Evolutionary conservation across 495 filamentous ascomycete species (phyloP).

Genomic region (Penicillium fimorum): DNA sequence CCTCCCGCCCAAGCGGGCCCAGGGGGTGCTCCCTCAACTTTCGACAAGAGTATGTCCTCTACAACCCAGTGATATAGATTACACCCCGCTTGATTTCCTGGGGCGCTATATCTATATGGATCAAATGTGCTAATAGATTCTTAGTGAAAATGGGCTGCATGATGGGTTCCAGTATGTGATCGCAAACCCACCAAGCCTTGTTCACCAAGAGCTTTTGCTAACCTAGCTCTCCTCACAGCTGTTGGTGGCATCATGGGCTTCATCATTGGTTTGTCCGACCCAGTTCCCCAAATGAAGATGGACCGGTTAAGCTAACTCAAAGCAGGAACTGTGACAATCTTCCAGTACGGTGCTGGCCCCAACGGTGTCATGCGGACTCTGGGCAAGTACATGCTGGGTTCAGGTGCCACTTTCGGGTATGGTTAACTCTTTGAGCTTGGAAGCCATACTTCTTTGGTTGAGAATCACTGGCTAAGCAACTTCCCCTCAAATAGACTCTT

Average conservation of each 20-base stretch:
- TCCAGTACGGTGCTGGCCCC: conserved; percentile 87
- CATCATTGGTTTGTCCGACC: conserved; percentile 72
- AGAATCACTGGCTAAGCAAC: conserved; percentile 14
- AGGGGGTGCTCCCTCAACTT: conserved; percentile 68
- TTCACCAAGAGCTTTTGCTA: conserved; percentile 11
- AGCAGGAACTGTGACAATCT: conserved; percentile 85
- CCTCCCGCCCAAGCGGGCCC: conserved; percentile 42
- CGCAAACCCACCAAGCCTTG: conserved; percentile 3
- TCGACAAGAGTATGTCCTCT: conserved; percentile 80
- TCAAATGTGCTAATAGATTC: conserved; percentile 23
- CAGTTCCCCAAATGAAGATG: background rate
- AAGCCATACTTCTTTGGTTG: conserved; percentile 2
- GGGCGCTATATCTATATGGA: background rate
- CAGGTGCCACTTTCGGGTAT: conserved; percentile 94
- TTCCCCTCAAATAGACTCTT: conserved; percentile 67
- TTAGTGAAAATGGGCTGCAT: conserved; percentile 96
- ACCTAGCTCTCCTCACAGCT: conserved; percentile 50
- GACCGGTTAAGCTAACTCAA: conserved; percentile 8
- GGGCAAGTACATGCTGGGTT: conserved; percentile 97
- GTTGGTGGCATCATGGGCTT: conserved; percentile 96
- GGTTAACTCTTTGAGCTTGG: conserved; percentile 18
- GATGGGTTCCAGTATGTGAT: conserved; percentile 89
- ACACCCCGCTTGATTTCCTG: background rate
- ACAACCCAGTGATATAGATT: conserved; percentile 4
- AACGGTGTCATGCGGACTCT: conserved; percentile 91